Conservation (phyloP, 1,139 yeast genomes). For the Zygoascus sp. region DNA sequence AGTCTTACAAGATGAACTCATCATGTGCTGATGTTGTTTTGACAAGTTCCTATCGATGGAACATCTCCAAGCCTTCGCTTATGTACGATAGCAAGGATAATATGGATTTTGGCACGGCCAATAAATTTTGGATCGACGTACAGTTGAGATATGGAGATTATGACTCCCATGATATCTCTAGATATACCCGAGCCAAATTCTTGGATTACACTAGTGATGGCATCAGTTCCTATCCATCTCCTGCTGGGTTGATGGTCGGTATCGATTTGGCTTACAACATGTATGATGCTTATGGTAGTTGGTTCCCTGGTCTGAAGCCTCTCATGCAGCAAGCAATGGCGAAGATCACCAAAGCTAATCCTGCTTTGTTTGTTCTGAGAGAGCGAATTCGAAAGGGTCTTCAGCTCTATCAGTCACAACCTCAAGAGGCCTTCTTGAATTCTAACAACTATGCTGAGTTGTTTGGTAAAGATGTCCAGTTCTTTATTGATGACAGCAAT, state of each 20-base stretch:
- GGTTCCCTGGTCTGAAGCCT: slow-evolving; percentile 94
- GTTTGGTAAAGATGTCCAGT: slow-evolving; percentile 75
- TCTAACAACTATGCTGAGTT: slow-evolving; percentile 88
- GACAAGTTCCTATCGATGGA: slow-evolving; percentile 76
- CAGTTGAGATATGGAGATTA: slow-evolving; percentile 96
- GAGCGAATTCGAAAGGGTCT: slow-evolving; percentile 93
- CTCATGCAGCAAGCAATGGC: slow-evolving; percentile 87
- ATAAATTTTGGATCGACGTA: slow-evolving; percentile 91
- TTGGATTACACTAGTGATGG: slow-evolving; percentile 90
- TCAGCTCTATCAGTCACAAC: slow-evolving; percentile 89
- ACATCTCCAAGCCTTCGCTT: slow-evolving; percentile 76
- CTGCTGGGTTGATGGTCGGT: slow-evolving; percentile 87
- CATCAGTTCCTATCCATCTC: slow-evolving; percentile 82
- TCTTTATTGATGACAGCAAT: slow-evolving; percentile 87
- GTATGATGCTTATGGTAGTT: slow-evolving; percentile 94
- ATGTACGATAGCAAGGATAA: slow-evolving; percentile 45
- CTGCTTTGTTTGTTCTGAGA: slow-evolving; percentile 84
- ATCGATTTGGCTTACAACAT: slow-evolving; percentile 92
- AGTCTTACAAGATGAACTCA: slow-evolving; percentile 95
- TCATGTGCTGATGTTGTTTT: slow-evolving; percentile 89
- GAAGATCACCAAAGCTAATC: slow-evolving; percentile 92
- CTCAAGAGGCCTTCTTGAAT: slow-evolving; percentile 86
- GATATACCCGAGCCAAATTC: slow-evolving; percentile 90
- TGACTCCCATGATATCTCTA: slow-evolving; percentile 93
- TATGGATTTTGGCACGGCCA: slow-evolving; percentile 46